phyloP scores from a whole-genome alignment of 768 basidiomycete genomes.

The Suillus alpinus region DNA sequence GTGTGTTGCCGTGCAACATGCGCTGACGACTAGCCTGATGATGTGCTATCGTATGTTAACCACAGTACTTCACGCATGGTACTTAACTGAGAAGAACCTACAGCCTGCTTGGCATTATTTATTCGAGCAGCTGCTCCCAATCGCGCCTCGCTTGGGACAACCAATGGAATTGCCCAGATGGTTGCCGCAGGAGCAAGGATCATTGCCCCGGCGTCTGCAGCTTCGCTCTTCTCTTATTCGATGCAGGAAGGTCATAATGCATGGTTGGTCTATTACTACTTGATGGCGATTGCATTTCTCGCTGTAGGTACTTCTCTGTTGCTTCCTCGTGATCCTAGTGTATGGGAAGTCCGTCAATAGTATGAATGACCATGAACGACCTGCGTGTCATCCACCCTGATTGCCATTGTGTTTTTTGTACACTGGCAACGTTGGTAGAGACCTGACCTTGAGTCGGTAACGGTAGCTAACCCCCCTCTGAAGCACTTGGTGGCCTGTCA shows the following conservation, averaged over 20 bases:
- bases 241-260: background rate
- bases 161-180: background rate
- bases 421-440: too few relatives aligned
- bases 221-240: background rate
- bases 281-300: background rate
- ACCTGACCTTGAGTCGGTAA: too few relatives aligned
- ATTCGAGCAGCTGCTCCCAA: background rate
- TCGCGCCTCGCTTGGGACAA: background rate
- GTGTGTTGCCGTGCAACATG: slow-evolving; percentile 47
- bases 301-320: background rate
- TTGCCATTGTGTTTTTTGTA: too few relatives aligned
- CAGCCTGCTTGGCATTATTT: slow-evolving; percentile 1
- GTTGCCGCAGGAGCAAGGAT: background rate
- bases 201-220: background rate
- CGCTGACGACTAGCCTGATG: slow-evolving; percentile 33
- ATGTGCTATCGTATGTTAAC: background rate
- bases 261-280: background rate
- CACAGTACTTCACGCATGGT: background rate
- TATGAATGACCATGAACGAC: too few relatives aligned
- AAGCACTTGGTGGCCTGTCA: too few relatives aligned
- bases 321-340: background rate
- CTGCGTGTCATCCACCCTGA: too few relatives aligned
- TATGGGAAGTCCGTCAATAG: background rate
- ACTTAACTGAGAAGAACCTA: background rate
- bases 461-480: too few relatives aligned